phyloP scores from a whole-genome alignment of 441 rosid species.

The Corymbia calophylla region DNA sequence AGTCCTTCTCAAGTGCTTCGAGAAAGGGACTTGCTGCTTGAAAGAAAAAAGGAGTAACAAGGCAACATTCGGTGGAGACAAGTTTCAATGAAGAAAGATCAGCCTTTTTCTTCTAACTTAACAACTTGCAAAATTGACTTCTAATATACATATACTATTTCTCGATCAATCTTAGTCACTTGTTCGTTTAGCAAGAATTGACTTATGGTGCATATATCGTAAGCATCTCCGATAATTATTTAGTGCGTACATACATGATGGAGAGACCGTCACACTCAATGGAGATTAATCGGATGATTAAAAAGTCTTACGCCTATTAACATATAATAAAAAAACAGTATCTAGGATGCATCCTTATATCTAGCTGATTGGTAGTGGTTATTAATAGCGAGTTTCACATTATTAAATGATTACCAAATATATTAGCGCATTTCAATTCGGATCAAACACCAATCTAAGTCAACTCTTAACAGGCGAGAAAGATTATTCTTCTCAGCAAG shows the following conservation, averaged over 20 bases:
- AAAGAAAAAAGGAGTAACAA: background rate
- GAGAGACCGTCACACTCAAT: background rate
- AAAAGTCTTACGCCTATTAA: fast-evolving
- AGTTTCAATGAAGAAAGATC: background rate
- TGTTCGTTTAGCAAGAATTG: background rate
- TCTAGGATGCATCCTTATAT: background rate
- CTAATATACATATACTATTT: background rate
- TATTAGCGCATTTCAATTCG: background rate
- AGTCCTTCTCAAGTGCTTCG: background rate
- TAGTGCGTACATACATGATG: fast-evolving
- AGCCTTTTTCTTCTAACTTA: background rate
- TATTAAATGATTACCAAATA: background rate
- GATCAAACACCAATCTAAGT: background rate
- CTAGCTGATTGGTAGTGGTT: background rate
- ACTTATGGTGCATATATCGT: background rate
- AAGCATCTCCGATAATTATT: background rate
- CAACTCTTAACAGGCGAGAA: background rate
- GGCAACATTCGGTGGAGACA: background rate
- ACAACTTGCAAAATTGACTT: background rate
- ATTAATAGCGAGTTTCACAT: background rate
- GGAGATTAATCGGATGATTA: background rate
- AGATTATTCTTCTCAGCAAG: background rate
- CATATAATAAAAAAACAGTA: background rate
- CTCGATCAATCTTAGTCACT: background rate
- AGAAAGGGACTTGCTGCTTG: background rate